Evolutionary conservation across 495 filamentous ascomycete species (phyloP), one percentile per base, ranked within the genome.

Genomic region (Hypoxylon intermedium): DNA sequence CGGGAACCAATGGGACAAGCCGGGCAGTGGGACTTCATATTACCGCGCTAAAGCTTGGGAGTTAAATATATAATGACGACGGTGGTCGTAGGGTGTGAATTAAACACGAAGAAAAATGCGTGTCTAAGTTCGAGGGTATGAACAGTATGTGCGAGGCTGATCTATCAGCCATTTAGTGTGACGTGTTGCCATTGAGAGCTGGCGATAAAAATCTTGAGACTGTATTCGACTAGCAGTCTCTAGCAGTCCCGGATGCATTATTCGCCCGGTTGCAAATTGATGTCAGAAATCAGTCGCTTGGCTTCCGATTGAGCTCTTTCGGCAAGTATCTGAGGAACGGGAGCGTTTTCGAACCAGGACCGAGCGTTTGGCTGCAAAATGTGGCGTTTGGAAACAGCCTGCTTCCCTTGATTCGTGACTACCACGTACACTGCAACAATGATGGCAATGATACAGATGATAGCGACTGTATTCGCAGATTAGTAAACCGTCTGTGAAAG

Each of bases 361-460:
- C 54, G 43, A 6, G 64, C 62, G 30, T 49, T 60, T 12, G 65
- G 70, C 20, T 58, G 50, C 33, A 65, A 48, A 24, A 74, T 40
- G 20, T 60, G 52, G 30, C 75, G 73, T 40, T 62, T 67, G 24
- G 50, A 19, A 15, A 13, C 42, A 9, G 38, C 34, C 11, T n/a
- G 18, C 19, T 45, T 56, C 12, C 40, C 33, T 7, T 37, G 52
- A 23, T 63, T 59, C 21, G 47, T 73, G 50, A 76, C 67, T 34
- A 72, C 51, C 36, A 82, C 65, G 44, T 82, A 80, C 45, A 75
- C 75, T 18, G 77, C 75, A 7, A 85, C 74, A 16, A 76, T 68
- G 49, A 81, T 70, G 21, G 78, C 80, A 51, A 86, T 75, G 33
- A 85, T 75, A 43, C 77, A 47, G 30, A 83, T 70, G 56, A 83